Conservation (phyloP, 352 stramenopile genomes). For the Phytophthora europaea region DNA sequence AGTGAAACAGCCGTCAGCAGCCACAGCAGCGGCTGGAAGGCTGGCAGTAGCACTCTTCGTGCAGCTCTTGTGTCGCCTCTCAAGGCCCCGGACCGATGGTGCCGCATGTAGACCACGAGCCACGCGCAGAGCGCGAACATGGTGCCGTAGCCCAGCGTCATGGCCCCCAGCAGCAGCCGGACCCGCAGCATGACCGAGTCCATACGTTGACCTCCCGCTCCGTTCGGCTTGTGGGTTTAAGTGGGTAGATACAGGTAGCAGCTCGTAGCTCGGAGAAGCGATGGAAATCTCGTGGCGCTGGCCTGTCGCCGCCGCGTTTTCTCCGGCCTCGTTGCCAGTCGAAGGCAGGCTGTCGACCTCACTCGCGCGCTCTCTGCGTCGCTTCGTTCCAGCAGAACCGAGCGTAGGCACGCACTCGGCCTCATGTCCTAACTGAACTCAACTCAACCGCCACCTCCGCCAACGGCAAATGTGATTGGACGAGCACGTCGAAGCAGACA, state of each 20-base stretch:
- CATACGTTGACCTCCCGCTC: conserved; percentile 21
- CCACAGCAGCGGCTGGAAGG: conserved; percentile 79
- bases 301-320: conserved; percentile 35
- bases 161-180: conserved; percentile 42
- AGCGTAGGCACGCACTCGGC: conserved; percentile 11
- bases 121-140: conserved; percentile 55
- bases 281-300: conserved; percentile 4
- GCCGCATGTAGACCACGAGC: conserved; percentile 64
- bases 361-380: conserved; percentile 12
- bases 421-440: conserved; percentile 27
- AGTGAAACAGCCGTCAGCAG: conserved; percentile 48
- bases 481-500: conserved; percentile 11
- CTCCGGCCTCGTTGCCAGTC: neutral
- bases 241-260: conserved; percentile 3
- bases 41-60: conserved; percentile 70
- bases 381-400: conserved; percentile 31
- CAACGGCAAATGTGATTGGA: conserved; percentile 13
- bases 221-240: conserved; percentile 26
- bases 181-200: conserved; percentile 23
- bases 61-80: conserved; percentile 61
- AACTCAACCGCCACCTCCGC: conserved; percentile 10
- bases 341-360: neutral
- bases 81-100: conserved; percentile 61
- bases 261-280: too few relatives aligned
- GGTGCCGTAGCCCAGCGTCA: conserved; percentile 52